Percentiles rank a stretch among this genome's conserved stretches.
These are phyloP conservation scores for Trichosporon coremiiforme DNA, from an alignment of 1,284 basidiomycete species.

Conservation along the genomic window DNA sequence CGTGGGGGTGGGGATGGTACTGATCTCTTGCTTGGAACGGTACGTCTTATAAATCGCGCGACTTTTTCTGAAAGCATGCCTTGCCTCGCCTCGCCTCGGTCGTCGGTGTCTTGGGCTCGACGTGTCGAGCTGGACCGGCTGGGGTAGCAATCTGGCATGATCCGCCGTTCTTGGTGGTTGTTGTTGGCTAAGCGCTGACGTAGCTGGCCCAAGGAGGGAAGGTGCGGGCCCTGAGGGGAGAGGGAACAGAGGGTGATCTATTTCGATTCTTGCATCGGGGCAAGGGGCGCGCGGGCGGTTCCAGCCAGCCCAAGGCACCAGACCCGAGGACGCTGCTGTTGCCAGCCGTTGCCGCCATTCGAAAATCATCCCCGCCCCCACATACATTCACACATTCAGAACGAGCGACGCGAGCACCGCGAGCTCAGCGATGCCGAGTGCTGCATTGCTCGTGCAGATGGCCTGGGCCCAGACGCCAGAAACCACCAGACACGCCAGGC, in stretches of 20 bases:
- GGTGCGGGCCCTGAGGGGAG: not conserved
- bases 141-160: constrained; percentile 3
- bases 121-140: not conserved
- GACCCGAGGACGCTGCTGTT: not conserved
- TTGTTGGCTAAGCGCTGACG: constrained; percentile 18
- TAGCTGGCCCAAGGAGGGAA: constrained; percentile 1
- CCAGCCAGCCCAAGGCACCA: not conserved
- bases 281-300: too few relatives aligned
- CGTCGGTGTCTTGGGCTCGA: not conserved
- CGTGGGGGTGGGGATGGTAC: constrained; percentile 5
- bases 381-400: not conserved
- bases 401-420: not conserved
- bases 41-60: constrained; percentile 2
- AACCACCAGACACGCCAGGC: too few relatives aligned
- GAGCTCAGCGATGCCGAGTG: not conserved
- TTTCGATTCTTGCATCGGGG: not conserved
- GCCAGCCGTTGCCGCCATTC: constrained; percentile 11
- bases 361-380: constrained; percentile 4
- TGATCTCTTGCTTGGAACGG: not conserved
- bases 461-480: constrained; percentile 1
- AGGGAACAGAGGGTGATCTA: constrained; percentile 10
- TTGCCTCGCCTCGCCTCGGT: not conserved
- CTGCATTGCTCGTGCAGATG: not conserved
- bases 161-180: constrained; percentile 4
- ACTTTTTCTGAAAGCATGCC: constrained; percentile 7